Evolutionary conservation across 2,329 filamentous ascomycete genomes (phyloP).

Genomic region (Thyridium curvatum): DNA sequence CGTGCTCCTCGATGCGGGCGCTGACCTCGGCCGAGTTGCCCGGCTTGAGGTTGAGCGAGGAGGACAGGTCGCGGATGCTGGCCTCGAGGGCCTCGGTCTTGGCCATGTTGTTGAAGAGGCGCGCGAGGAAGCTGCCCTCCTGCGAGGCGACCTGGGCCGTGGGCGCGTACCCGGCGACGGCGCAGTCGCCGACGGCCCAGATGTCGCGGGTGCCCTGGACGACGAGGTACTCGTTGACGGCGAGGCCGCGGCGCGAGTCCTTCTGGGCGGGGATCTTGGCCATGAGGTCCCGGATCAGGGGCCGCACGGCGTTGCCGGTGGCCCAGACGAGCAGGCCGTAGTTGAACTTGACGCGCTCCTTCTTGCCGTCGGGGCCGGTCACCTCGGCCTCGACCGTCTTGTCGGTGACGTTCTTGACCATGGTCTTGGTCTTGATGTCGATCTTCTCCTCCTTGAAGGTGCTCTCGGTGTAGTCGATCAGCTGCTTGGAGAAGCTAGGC

Average conservation of each 20-base stretch:
- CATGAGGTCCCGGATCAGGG: constrained; percentile 88
- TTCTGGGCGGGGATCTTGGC: constrained; percentile 87
- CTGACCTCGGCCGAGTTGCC: constrained; percentile 63
- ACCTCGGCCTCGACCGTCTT: constrained; percentile 89
- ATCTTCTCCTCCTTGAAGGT: constrained; percentile 99
- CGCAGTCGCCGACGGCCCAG: constrained; percentile 97
- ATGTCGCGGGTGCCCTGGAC: constrained; percentile 96
- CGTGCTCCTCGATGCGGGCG: constrained; percentile 73
- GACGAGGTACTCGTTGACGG: constrained; percentile 97
- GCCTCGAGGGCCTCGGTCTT: constrained; percentile 80
- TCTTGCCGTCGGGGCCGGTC: constrained; percentile 75
- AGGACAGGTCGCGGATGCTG: constrained; percentile 65
- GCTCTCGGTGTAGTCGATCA: constrained; percentile 99
- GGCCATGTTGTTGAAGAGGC: constrained; percentile 98
- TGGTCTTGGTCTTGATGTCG: constrained; percentile 94
- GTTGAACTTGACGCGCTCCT: constrained; percentile 74
- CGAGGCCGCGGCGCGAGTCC: constrained; percentile 87
- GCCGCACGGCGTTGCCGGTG: constrained; percentile 89
- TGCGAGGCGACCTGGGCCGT: constrained; percentile 95
- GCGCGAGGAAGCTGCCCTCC: constrained; percentile 90
- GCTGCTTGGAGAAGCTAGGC: constrained; percentile 96
- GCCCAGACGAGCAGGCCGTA: constrained; percentile 98
- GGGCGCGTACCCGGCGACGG: constrained; percentile 93
- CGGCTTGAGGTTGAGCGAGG: constrained; percentile 52
- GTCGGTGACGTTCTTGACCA: constrained; percentile 95